phyloP scores from a whole-genome alignment of 441 rosid genomes.

The Erysimum cheiri region DNA sequence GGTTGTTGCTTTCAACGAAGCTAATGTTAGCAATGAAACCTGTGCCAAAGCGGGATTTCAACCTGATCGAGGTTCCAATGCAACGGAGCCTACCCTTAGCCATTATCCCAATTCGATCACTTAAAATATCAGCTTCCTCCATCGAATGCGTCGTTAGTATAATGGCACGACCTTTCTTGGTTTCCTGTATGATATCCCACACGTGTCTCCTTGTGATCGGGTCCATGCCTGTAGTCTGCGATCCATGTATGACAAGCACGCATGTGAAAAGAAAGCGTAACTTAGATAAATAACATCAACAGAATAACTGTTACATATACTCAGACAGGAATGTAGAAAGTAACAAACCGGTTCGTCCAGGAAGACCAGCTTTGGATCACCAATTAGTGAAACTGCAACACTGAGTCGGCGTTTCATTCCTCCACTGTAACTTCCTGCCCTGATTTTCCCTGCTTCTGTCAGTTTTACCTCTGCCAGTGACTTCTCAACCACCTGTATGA shows the following conservation, averaged over 20 bases:
- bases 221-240: conserved; percentile 91
- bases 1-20: conserved; percentile 56
- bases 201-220: conserved; percentile 95
- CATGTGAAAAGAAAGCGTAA: conserved; percentile 10
- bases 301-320: not conserved
- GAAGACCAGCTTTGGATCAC: conserved; percentile 88
- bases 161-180: conserved; percentile 88
- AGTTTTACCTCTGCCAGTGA: conserved; percentile 80
- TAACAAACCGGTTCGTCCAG: conserved; percentile 80
- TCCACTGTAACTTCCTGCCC: conserved; percentile 96
- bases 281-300: not conserved
- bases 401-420: conserved; percentile 98
- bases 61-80: conserved; percentile 85
- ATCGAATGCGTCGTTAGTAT: conserved; percentile 93
- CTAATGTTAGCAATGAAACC: conserved; percentile 86
- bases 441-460: conserved; percentile 65
- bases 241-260: not conserved
- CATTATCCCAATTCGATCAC: conserved; percentile 96
- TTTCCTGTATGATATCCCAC: conserved; percentile 88
- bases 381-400: conserved; percentile 91
- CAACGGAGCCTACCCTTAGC: conserved; percentile 96
- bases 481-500: conserved; percentile 64
- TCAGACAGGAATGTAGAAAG: not conserved
- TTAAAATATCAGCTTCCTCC: conserved; percentile 94
- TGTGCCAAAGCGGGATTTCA: conserved; percentile 87